These are phyloP conservation scores for Styphnolobium japonicum DNA, from an alignment of 306 rosid species.

Conservation along the genomic window DNA sequence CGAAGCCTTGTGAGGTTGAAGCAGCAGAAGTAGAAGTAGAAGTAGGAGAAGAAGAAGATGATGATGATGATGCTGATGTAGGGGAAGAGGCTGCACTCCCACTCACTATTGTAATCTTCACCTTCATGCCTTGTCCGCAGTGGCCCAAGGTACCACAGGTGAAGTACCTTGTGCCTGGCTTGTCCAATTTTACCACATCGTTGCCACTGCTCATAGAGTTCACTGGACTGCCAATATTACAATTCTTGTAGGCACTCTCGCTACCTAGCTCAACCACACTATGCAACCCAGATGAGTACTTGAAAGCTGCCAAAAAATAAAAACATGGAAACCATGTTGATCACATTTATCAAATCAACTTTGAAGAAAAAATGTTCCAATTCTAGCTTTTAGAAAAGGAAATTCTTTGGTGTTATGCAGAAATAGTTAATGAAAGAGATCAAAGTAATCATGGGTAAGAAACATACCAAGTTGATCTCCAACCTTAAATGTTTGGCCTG, in stretches of 20 bases:
- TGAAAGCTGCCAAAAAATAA: slow-evolving; percentile 57
- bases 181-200: slow-evolving; percentile 38
- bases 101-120: slow-evolving; percentile 46
- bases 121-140: slow-evolving; percentile 81
- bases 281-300: slow-evolving; percentile 46
- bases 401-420: background rate
- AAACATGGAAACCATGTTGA: background rate
- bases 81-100: slow-evolving; percentile 56
- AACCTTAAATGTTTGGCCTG: slow-evolving; percentile 68
- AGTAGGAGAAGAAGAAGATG: slow-evolving; percentile 24
- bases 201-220: slow-evolving; percentile 60
- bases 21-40: slow-evolving; percentile 29
- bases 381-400: background rate
- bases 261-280: slow-evolving; percentile 42
- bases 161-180: slow-evolving; percentile 39
- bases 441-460: background rate
- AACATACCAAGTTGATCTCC: slow-evolving; percentile 86
- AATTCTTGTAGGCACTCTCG: slow-evolving; percentile 67
- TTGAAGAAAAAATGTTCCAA: background rate
- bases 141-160: slow-evolving; percentile 71
- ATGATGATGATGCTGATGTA: slow-evolving; percentile 23
- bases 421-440: background rate
- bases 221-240: slow-evolving; percentile 51
- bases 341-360: background rate
- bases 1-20: slow-evolving; percentile 17